Evolutionary conservation across 495 filamentous ascomycete genomes (phyloP).

Genomic region (Tuber umbilicatum): DNA sequence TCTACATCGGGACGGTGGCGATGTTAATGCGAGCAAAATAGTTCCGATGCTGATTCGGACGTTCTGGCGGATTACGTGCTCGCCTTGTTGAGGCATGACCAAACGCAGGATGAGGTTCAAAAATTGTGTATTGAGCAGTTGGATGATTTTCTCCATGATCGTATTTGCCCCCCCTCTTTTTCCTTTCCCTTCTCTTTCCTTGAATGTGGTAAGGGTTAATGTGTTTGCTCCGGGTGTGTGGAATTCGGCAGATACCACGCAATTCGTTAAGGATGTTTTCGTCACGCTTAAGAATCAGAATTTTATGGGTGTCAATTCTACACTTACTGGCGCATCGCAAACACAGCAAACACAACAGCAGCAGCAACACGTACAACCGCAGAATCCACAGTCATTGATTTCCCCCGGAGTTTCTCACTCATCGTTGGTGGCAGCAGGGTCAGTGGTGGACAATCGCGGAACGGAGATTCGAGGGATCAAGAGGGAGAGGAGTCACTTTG

Average conservation of each 20-base stretch:
- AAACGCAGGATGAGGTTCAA: conserved; percentile 64
- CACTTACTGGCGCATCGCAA: conserved; percentile 38
- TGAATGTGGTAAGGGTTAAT: neutral
- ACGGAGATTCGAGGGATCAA: conserved; percentile 46
- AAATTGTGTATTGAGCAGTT: conserved; percentile 69
- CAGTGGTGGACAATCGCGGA: conserved; percentile 52
- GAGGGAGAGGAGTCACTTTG: conserved; percentile 41
- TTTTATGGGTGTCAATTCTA: conserved; percentile 53
- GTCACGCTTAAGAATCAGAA: conserved; percentile 59
- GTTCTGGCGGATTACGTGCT: conserved; percentile 94
- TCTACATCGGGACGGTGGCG: neutral
- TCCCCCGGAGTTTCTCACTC: neutral
- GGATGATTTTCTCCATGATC: conserved; percentile 79
- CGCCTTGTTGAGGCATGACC: conserved; percentile 78
- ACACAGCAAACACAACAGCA: conserved; percentile 14
- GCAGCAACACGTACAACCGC: conserved; percentile 35
- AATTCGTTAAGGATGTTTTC: conserved; percentile 85
- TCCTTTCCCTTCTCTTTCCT: conserved; percentile 4
- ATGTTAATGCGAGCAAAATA: conserved; percentile 44
- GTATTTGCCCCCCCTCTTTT: conserved; percentile 47
- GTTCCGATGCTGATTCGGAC: conserved; percentile 89
- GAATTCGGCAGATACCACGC: conserved; percentile 53
- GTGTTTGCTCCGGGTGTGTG: neutral
- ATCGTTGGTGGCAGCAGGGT: conserved; percentile 29
- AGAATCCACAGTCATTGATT: conserved; percentile 36